Conservation (phyloP, 371 early-diverging fungal species). For the Saksenaea oblongispora region DNA sequence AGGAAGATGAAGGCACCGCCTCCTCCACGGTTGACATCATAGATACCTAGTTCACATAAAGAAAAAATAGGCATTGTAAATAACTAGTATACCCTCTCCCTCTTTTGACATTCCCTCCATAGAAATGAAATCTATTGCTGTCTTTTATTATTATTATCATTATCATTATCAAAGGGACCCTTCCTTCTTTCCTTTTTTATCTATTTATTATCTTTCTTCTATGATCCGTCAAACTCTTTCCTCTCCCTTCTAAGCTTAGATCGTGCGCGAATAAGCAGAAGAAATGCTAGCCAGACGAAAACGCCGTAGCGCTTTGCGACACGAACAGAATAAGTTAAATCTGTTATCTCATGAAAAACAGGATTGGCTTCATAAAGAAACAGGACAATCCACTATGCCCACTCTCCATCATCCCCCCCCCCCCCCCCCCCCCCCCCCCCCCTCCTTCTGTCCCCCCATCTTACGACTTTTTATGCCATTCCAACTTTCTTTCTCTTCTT, state of each 20-base stretch:
- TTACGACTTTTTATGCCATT: too few species aligned
- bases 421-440: too few species aligned
- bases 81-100: background rate
- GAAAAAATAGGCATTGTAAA: background rate
- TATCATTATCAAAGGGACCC: background rate
- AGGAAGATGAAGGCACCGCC: conserved; percentile 17
- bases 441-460: too few species aligned
- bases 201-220: background rate
- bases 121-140: background rate
- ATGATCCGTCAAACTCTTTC: background rate
- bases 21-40: background rate
- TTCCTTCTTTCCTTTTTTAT: background rate
- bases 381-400: too few species aligned
- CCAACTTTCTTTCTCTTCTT: too few species aligned
- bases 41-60: background rate
- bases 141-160: background rate
- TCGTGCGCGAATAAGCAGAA: background rate
- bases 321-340: too few species aligned
- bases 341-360: too few species aligned
- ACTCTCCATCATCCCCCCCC: too few species aligned
- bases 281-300: too few species aligned
- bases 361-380: too few species aligned
- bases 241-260: background rate
- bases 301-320: too few species aligned
- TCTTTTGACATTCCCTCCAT: background rate